phyloP scores from a whole-genome alignment of 1,284 basidiomycete species.

The Puccinia polysora region DNA sequence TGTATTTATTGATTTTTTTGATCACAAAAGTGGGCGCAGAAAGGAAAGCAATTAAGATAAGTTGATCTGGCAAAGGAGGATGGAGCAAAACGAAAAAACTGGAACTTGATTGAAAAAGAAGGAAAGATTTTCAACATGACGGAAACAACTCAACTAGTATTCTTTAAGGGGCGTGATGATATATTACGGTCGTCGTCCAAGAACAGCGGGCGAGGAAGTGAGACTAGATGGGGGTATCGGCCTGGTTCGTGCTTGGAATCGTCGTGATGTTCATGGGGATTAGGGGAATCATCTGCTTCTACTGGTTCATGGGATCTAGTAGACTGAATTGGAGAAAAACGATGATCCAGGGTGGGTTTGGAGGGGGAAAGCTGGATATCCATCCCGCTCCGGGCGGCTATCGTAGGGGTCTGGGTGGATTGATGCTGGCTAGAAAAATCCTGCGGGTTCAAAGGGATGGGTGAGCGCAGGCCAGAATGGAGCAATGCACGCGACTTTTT shows the following conservation, averaged over 20 bases:
- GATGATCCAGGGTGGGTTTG: background rate
- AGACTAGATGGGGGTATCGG: background rate
- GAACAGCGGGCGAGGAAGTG: background rate
- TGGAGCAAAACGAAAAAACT: background rate
- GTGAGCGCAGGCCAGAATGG: background rate
- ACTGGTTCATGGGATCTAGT: background rate
- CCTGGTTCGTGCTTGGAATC: background rate
- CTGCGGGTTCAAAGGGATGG: background rate
- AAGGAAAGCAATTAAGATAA: background rate
- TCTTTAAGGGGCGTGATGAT: conserved; percentile 26
- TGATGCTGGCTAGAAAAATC: background rate
- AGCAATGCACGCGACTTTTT: background rate
- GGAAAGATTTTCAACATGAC: background rate
- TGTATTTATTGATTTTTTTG: background rate
- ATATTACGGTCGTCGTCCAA: conserved; percentile 10
- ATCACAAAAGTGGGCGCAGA: background rate
- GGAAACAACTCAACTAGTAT: conserved; percentile 23
- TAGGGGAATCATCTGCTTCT: background rate
- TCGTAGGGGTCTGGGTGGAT: background rate
- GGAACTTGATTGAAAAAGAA: background rate
- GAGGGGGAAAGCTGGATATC: background rate
- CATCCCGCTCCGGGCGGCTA: background rate
- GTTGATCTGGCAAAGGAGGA: background rate
- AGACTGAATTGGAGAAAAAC: background rate
- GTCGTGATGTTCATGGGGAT: conserved; percentile 1